A percentile compares a stretch with the other conserved stretches of the same genome.
These are phyloP conservation scores for Nicotiana tabacum DNA, from an alignment of 257 asterid species.

Conservation along the genomic window DNA sequence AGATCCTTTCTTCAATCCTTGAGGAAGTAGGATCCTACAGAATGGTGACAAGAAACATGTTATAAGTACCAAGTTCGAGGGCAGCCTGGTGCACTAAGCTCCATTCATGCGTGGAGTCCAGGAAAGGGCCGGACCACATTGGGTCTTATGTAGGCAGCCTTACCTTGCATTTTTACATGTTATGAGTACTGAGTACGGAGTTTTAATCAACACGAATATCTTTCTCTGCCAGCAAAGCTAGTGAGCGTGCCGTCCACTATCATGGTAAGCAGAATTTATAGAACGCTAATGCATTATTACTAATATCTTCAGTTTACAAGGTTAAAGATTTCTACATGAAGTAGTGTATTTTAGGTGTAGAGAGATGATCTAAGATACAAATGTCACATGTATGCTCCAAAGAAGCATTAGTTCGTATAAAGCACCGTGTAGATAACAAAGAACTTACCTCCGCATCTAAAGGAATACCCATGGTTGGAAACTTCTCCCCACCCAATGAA, in stretches of 20 bases:
- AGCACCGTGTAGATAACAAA: conserved; percentile 2
- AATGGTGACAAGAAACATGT: not conserved
- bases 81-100: too few species aligned
- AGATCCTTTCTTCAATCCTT: conserved; percentile 70
- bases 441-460: conserved; percentile 38
- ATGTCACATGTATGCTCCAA: not conserved
- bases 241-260: not conserved
- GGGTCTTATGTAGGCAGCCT: too few species aligned
- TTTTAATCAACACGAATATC: not conserved
- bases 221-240: not conserved
- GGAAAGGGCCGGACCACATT: too few species aligned
- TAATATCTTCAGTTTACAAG: not conserved
- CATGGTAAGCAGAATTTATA: not conserved
- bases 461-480: conserved; percentile 22
- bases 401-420: not conserved
- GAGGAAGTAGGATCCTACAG: conserved; percentile 52
- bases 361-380: not conserved
- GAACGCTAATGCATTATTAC: not conserved
- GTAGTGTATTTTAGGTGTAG: not conserved
- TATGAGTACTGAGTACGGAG: not conserved
- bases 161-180: not conserved
- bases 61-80: not conserved
- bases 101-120: too few species aligned
- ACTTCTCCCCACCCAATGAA: conserved; percentile 18
- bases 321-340: not conserved